These are phyloP conservation scores for Acaromyces ingoldii DNA, from an alignment of 1,284 basidiomycete species.

Conservation along the genomic window DNA sequence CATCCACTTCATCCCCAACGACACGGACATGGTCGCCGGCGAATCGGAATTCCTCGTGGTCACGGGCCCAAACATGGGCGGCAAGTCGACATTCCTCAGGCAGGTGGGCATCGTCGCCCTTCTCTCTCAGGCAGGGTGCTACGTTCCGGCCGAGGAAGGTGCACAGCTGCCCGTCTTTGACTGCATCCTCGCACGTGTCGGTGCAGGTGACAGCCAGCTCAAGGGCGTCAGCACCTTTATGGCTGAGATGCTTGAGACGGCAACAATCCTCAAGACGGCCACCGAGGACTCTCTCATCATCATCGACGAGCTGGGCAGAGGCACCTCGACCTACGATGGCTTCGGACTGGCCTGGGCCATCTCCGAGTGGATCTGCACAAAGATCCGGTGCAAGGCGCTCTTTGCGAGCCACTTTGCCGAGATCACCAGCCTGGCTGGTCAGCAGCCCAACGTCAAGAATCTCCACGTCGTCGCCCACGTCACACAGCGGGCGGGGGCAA, in stretches of 20 bases:
- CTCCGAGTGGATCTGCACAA: slow-evolving; percentile 87
- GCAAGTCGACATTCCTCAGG: slow-evolving; percentile 83
- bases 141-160: slow-evolving; percentile 65
- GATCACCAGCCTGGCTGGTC: slow-evolving; percentile 81
- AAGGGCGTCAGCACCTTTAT: slow-evolving; percentile 99
- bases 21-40: slow-evolving; percentile 75
- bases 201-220: slow-evolving; percentile 92
- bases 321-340: slow-evolving; percentile 98
- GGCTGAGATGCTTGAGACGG: slow-evolving; percentile 98
- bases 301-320: slow-evolving; percentile 95
- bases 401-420: slow-evolving; percentile 99
- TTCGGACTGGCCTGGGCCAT: slow-evolving; percentile 99
- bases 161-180: slow-evolving; percentile 90
- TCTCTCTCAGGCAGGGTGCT: slow-evolving; percentile 87
- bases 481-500: slow-evolving; percentile 52
- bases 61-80: slow-evolving; percentile 84
- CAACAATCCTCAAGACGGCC: slow-evolving; percentile 83
- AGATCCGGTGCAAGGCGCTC: slow-evolving; percentile 69
- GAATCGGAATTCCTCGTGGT: slow-evolving; percentile 82
- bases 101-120: slow-evolving; percentile 86
- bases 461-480: slow-evolving; percentile 94
- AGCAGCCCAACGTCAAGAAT: slow-evolving; percentile 83
- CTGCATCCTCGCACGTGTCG: slow-evolving; percentile 90
- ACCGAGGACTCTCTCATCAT: slow-evolving; percentile 90
- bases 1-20: slow-evolving; percentile 89